A percentile compares a stretch with the other conserved stretches of the same genome.
Evolutionary conservation across 306 rosid genomes (phyloP).

Genomic region (Castanea crenata): DNA sequence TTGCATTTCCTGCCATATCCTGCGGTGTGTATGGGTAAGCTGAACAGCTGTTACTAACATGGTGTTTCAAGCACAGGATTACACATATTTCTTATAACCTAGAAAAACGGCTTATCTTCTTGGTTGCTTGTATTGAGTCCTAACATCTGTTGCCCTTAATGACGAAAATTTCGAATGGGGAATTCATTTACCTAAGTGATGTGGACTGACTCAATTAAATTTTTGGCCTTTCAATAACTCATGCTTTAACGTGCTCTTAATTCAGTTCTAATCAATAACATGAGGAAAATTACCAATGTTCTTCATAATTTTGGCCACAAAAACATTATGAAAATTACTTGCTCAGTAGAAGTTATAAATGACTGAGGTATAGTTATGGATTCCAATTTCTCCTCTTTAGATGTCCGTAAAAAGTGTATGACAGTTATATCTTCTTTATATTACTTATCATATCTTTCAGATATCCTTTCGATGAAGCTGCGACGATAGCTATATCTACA

Average conservation of each 20-base stretch:
- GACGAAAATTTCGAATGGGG: neutral
- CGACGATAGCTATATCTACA: conserved; percentile 65
- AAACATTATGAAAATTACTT: neutral
- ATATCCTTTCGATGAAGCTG: conserved; percentile 76
- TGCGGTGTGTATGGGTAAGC: conserved; percentile 84
- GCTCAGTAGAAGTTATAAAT: neutral
- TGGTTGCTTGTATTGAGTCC: neutral
- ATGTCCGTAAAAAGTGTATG: neutral
- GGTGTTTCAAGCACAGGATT: neutral
- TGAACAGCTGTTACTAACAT: conserved; percentile 1
- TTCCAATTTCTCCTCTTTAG: neutral
- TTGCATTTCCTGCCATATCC: conserved; percentile 92
- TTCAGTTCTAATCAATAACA: neutral
- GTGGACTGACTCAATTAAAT: neutral
- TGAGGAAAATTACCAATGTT: neutral
- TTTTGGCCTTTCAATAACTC: neutral
- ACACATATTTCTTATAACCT: neutral
- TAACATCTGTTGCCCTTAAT: neutral
- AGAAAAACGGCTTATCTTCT: neutral
- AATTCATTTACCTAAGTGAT: neutral
- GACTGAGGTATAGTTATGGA: neutral
- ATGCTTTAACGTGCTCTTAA: neutral
- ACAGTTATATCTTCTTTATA: neutral
- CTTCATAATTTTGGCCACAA: neutral
- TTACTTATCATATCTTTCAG: conserved; percentile 33